Evolutionary conservation across 768 basidiomycete genomes (phyloP).

Genomic region (Scleroderma bovista): DNA sequence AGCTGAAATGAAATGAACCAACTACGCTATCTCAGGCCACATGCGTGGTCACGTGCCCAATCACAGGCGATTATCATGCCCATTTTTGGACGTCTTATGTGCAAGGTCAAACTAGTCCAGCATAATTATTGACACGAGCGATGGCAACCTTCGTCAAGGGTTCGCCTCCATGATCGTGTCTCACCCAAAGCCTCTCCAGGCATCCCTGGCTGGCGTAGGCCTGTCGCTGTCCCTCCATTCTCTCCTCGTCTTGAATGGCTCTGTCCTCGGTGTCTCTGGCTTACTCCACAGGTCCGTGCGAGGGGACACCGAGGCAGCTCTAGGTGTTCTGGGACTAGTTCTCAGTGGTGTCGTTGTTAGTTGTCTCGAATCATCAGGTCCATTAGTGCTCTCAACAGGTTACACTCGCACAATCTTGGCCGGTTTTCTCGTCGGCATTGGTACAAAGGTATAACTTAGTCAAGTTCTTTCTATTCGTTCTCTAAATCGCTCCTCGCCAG

Average conservation of each 20-base stretch:
- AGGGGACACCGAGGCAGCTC: constrained; percentile 39
- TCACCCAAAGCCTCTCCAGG: constrained; percentile 41
- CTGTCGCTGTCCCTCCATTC: constrained; percentile 48
- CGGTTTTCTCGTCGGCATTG: constrained; percentile 53
- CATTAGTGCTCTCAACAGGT: constrained; percentile 22
- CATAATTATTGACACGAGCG: too few species aligned
- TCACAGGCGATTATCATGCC: too few species aligned
- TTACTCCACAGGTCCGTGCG: constrained; percentile 48
- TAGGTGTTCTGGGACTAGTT: constrained; percentile 42
- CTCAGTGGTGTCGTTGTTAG: constrained; percentile 44
- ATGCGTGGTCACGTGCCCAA: not conserved
- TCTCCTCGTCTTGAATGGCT: constrained; percentile 49
- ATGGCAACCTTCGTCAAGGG: not conserved
- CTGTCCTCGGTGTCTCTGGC: constrained; percentile 56
- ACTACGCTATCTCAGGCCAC: too few species aligned
- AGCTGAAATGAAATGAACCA: too few species aligned
- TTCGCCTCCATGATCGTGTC: not conserved
- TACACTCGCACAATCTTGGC: constrained; percentile 35
- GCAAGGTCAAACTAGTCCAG: too few species aligned
- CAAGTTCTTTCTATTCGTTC: not conserved
- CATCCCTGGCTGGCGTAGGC: constrained; percentile 51
- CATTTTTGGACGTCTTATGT: too few species aligned
- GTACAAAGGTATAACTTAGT: constrained; percentile 41
- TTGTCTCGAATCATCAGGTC: constrained; percentile 26
- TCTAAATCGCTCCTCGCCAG: constrained; percentile 22